Percentiles rank a stretch among this genome's conserved stretches.
These are phyloP conservation scores for Adansonia madagascariensis DNA, from an alignment of 441 rosid species.

Conservation along the genomic window DNA sequence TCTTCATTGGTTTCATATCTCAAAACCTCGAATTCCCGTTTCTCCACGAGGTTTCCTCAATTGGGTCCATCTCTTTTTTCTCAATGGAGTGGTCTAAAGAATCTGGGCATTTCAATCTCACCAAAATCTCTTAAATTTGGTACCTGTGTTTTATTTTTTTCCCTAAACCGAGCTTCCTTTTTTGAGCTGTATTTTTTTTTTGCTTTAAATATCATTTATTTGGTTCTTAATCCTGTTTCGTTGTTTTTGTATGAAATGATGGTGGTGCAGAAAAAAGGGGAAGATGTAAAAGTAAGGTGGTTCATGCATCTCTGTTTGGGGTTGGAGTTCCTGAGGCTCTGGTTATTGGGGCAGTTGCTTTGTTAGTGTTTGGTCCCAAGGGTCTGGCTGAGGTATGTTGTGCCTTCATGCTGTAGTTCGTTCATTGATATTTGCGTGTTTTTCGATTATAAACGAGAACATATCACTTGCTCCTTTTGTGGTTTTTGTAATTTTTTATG, in stretches of 20 bases:
- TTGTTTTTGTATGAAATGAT: conserved; percentile 18
- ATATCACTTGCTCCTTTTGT: no score
- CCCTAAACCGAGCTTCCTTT: not conserved
- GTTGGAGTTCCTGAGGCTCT: conserved; percentile 99
- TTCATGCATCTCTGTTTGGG: conserved; percentile 84
- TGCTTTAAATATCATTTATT: not conserved
- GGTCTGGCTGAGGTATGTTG: conserved; percentile 91
- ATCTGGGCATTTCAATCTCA: conserved; percentile 54
- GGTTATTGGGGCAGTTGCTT: conserved; percentile 96
- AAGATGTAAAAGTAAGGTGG: conserved; percentile 46
- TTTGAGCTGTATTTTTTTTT: not conserved
- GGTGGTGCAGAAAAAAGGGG: conserved; percentile 50
- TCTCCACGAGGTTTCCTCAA: conserved; percentile 39
- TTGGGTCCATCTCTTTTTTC: conserved; percentile 50
- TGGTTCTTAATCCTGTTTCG: not conserved
- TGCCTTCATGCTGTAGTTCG: not conserved
- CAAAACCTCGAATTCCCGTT: conserved; percentile 36
- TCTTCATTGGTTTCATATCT: conserved; percentile 36
- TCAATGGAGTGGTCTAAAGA: conserved; percentile 68
- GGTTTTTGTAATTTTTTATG: no score
- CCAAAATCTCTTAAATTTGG: conserved; percentile 49
- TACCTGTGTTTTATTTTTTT: conserved; percentile 19
- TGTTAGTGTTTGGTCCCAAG: conserved; percentile 97
- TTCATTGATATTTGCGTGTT: not conserved
- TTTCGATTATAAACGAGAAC: not conserved